Conservation (phyloP, 1,139 yeast genomes). For the Blastobotrys petasosporus region DNA sequence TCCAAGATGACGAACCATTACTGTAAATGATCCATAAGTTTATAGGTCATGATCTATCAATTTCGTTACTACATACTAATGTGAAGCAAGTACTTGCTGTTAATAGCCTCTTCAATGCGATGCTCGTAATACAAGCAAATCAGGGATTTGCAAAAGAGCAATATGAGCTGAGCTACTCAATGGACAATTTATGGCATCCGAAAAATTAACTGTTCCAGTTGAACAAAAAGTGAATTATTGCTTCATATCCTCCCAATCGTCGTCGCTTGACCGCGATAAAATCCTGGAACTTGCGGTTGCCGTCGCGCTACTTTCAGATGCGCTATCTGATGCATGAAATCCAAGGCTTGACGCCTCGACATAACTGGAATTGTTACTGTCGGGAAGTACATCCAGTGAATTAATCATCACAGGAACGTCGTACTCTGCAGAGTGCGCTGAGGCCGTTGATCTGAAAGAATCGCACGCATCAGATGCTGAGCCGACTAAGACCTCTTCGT, state of each 20-base stretch:
- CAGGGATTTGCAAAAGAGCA: too few relatives aligned
- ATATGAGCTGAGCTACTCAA: too few relatives aligned
- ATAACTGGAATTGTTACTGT: conserved; percentile 9
- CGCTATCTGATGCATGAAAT: too few relatives aligned
- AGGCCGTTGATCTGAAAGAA: neutral
- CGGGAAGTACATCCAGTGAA: conserved; percentile 3
- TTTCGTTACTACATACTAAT: too few relatives aligned
- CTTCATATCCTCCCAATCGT: conserved; percentile 19
- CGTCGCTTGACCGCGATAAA: conserved; percentile 9
- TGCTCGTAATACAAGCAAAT: too few relatives aligned
- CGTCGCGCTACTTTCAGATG: neutral
- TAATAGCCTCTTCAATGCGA: too few relatives aligned
- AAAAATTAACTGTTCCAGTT: neutral
- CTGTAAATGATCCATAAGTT: too few relatives aligned
- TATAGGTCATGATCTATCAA: too few relatives aligned
- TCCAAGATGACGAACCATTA: too few relatives aligned
- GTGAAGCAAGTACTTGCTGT: too few relatives aligned
- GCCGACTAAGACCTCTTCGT: neutral
- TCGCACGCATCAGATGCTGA: conserved; percentile 15
- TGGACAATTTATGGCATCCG: too few relatives aligned
- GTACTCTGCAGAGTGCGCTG: neutral
- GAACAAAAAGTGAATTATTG: too few relatives aligned
- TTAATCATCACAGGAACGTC: conserved; percentile 12
- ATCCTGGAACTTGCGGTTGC: neutral
- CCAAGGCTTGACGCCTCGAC: conserved; percentile 7